Evolutionary conservation across 2,329 filamentous ascomycete genomes (phyloP).

Genomic region (Fusarium pilosicola): DNA sequence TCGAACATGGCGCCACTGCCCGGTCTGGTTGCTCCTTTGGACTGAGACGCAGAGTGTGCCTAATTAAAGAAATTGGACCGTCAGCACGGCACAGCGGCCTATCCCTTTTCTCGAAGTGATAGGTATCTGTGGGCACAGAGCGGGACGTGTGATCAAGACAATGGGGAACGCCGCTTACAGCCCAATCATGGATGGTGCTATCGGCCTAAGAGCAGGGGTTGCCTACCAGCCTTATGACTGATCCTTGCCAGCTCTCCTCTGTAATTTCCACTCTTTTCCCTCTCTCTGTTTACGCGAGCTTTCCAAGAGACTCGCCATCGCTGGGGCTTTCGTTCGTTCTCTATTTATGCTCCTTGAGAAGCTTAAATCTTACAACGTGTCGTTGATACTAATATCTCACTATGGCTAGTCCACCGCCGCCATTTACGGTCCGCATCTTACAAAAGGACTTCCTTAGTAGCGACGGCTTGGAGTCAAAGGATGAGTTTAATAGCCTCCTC

Average conservation of each 20-base stretch:
- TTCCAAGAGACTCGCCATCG: background rate
- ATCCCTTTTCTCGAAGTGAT: background rate
- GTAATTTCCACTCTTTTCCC: conserved; percentile 16
- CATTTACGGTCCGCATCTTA: conserved; percentile 20
- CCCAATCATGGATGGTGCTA: background rate
- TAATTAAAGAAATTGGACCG: background rate
- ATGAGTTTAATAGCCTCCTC: conserved; percentile 3
- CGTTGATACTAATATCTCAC: background rate
- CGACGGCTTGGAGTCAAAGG: background rate
- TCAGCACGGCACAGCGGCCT: background rate
- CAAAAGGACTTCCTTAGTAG: background rate
- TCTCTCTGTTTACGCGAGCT: background rate
- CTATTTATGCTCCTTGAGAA: background rate
- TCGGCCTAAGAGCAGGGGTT: background rate
- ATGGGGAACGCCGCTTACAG: background rate
- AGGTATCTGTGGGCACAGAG: background rate
- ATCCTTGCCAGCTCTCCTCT: background rate
- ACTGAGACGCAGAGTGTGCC: background rate
- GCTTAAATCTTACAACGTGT: background rate
- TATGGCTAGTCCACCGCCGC: conserved; percentile 23
- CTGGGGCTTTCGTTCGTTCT: background rate
- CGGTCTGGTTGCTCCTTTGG: background rate
- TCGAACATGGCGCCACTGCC: background rate
- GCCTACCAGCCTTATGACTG: conserved; percentile 26
- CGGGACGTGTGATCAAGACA: background rate